Conservation (phyloP, 306 rosid genomes). For the Castanea crenata region DNA sequence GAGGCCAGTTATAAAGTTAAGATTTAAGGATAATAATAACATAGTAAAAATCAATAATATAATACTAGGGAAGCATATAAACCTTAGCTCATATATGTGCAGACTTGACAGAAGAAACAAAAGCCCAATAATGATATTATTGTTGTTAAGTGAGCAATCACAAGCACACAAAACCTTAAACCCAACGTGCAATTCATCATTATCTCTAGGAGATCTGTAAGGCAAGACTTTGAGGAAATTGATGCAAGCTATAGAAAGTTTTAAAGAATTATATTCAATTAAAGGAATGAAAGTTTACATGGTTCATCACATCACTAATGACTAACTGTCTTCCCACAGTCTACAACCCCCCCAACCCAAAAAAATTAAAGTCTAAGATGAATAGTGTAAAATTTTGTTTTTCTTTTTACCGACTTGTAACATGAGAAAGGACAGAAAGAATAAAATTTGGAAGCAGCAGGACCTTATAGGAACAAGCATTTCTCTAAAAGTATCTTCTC, state of each 20-base stretch:
- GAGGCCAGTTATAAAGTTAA: too few relatives aligned
- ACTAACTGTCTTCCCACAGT: constrained; percentile 21
- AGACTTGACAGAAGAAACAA: not conserved
- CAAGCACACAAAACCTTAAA: not conserved
- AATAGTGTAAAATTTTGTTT: not conserved
- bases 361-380: not conserved
- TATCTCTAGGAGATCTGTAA: not conserved
- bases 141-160: too few relatives aligned
- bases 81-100: too few relatives aligned
- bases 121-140: not conserved
- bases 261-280: constrained; percentile 20
- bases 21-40: too few relatives aligned
- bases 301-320: constrained; percentile 18
- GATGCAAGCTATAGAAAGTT: not conserved
- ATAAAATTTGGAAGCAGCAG: constrained; percentile 5
- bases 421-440: constrained; percentile 12
- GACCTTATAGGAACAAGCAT: constrained; percentile 14
- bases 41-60: too few relatives aligned
- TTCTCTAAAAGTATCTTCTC: constrained; percentile 24
- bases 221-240: not conserved
- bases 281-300: not conserved
- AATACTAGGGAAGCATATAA: too few relatives aligned
- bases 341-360: not conserved
- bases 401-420: constrained; percentile 1
- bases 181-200: not conserved